A percentile compares a stretch with the other conserved stretches of the same genome.
phyloP scores from a whole-genome alignment of 768 basidiomycete genomes.

The Pulveroboletus ravenelii region DNA sequence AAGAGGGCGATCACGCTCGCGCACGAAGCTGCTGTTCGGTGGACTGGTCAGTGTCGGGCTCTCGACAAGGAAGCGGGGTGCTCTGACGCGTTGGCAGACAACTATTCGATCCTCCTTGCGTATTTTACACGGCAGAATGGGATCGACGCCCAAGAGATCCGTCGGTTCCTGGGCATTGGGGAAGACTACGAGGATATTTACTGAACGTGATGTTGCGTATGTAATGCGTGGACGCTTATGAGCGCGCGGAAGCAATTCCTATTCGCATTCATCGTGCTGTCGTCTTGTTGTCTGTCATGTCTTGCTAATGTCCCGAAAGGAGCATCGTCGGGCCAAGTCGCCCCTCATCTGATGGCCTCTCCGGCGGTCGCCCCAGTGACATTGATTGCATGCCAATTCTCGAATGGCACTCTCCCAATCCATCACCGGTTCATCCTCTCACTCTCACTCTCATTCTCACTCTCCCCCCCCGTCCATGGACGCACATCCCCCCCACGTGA shows the following conservation, averaged over 20 bases:
- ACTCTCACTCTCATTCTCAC: neutral
- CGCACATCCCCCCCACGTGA: neutral
- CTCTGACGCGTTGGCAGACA: constrained; percentile 42
- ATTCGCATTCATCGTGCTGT: neutral
- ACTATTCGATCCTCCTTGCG: constrained; percentile 60
- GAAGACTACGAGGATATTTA: constrained; percentile 78
- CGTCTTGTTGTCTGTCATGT: constrained; percentile 3
- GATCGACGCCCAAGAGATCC: constrained; percentile 57
- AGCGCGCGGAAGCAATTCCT: neutral
- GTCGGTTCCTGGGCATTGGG: constrained; percentile 59
- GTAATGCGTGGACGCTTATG: constrained; percentile 12
- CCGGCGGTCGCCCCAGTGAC: neutral
- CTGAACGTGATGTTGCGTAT: constrained; percentile 17
- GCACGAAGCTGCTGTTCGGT: constrained; percentile 77
- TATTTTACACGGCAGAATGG: constrained; percentile 62
- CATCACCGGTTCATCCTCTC: neutral
- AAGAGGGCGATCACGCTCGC: constrained; percentile 67
- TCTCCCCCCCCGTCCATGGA: neutral
- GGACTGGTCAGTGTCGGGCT: constrained; percentile 67
- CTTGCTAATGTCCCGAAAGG: constrained; percentile 19
- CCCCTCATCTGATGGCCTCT: constrained; percentile 1
- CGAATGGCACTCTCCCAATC: constrained; percentile 7
- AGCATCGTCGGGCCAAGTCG: constrained; percentile 18
- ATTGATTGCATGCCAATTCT: constrained; percentile 19
- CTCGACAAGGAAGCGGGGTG: neutral